A percentile compares a stretch with the other conserved stretches of the same genome.
phyloP scores from a whole-genome alignment of 2,329 filamentous ascomycete species.

The Claviceps arundinis region DNA sequence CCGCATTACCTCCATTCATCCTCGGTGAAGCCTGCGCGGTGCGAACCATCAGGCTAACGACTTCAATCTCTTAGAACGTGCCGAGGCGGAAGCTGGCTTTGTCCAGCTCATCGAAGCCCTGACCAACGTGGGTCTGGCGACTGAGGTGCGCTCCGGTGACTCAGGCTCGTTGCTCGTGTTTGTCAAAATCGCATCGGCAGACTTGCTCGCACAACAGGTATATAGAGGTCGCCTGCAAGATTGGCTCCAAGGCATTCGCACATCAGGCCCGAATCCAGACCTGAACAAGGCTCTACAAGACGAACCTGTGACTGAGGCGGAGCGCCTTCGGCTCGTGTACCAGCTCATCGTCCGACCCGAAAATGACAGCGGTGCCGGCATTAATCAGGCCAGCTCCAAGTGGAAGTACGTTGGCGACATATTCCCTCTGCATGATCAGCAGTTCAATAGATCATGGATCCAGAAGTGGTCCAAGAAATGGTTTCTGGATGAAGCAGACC shows the following conservation, averaged over 20 bases:
- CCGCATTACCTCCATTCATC: neutral
- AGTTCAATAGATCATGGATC: slow-evolving; percentile 64
- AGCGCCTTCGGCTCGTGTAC: slow-evolving; percentile 78
- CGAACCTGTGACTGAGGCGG: slow-evolving; percentile 75
- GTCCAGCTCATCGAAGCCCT: slow-evolving; percentile 65
- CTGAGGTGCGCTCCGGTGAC: slow-evolving; percentile 74
- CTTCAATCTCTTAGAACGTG: slow-evolving; percentile 38
- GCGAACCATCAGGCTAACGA: neutral
- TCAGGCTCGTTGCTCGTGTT: slow-evolving; percentile 69
- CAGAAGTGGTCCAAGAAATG: slow-evolving; percentile 62
- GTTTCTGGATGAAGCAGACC: slow-evolving; percentile 48
- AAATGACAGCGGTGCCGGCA: slow-evolving; percentile 65
- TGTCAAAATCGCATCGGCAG: slow-evolving; percentile 62
- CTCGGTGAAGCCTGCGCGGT: neutral
- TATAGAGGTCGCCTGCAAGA: slow-evolving; percentile 83
- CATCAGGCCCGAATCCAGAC: slow-evolving; percentile 62
- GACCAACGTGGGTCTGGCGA: slow-evolving; percentile 66
- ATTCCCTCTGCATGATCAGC: slow-evolving; percentile 67
- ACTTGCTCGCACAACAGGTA: slow-evolving; percentile 64
- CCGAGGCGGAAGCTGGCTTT: slow-evolving; percentile 61
- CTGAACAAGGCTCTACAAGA: slow-evolving; percentile 52
- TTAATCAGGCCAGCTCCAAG: slow-evolving; percentile 52
- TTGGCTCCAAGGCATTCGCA: slow-evolving; percentile 81
- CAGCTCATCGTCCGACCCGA: slow-evolving; percentile 64
- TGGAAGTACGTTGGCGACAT: slow-evolving; percentile 63